These are phyloP conservation scores for Dujonia santamariae DNA, from an alignment of 1,139 yeast genomes.

Conservation along the genomic window DNA sequence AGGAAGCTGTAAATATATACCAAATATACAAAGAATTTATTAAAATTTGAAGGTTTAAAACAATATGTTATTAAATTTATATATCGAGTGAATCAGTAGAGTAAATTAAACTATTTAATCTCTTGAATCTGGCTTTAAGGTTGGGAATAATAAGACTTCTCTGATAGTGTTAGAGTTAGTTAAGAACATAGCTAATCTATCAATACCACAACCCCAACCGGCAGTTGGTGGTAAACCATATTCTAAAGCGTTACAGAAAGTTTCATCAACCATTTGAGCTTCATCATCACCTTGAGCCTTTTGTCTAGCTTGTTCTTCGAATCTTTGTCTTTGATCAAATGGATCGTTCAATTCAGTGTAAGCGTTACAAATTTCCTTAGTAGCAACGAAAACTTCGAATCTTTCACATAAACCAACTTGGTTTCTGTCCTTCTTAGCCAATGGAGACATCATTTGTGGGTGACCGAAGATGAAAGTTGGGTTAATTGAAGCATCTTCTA, in stretches of 20 bases:
- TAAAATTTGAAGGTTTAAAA: too few relatives aligned
- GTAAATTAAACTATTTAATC: too few relatives aligned
- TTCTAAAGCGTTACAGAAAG: conserved; percentile 96
- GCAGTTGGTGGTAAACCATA: conserved; percentile 99
- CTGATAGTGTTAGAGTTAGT: conserved; percentile 95
- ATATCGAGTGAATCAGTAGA: background rate
- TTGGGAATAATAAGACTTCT: conserved; percentile 97
- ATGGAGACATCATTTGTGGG: conserved; percentile 99
- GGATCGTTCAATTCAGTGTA: conserved; percentile 99
- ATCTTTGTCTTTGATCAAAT: conserved; percentile 94
- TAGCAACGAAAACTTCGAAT: conserved; percentile 97
- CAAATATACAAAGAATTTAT: too few relatives aligned
- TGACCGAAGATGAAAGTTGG: conserved; percentile 98
- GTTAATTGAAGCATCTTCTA: conserved; percentile 88
- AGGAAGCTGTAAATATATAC: too few relatives aligned
- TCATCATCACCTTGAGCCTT: conserved; percentile 99
- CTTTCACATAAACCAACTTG: conserved; percentile 96
- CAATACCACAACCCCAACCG: conserved; percentile 99
- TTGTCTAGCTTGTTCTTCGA: conserved; percentile 98
- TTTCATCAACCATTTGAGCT: conserved; percentile 94
- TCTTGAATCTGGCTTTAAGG: conserved; percentile 84
- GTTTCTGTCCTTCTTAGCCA: conserved; percentile 93
- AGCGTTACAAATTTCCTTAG: conserved; percentile 97
- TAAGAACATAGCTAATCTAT: conserved; percentile 96
- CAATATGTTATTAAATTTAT: background rate